Conservation (phyloP, 495 filamentous ascomycete species). For the Hyaloscypha bicolor region DNA sequence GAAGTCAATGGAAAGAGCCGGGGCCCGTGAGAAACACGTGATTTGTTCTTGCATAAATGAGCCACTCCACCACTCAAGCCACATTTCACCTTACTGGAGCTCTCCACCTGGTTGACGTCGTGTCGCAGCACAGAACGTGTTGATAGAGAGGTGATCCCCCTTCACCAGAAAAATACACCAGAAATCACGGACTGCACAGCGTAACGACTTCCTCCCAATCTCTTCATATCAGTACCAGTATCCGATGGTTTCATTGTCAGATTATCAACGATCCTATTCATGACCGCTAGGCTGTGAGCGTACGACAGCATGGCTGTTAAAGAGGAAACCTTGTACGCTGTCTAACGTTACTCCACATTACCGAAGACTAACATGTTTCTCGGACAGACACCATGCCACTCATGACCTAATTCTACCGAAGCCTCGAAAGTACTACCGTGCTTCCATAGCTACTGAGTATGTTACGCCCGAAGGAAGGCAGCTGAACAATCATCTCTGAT, state of each 20-base stretch:
- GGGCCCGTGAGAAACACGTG: no score
- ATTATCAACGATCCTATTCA: neutral
- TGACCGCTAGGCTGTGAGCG: slow-evolving; percentile 14
- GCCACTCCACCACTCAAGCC: no score
- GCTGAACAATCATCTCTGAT: neutral
- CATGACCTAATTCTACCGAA: slow-evolving; percentile 61
- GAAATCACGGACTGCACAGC: no score
- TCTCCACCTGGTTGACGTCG: no score
- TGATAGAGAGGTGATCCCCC: no score
- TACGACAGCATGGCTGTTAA: slow-evolving; percentile 49
- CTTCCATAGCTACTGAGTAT: slow-evolving; percentile 72
- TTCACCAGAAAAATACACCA: no score
- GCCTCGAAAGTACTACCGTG: slow-evolving; percentile 74
- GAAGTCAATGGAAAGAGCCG: no score
- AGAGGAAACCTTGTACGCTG: slow-evolving; percentile 50
- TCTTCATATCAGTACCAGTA: neutral
- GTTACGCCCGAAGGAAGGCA: slow-evolving; percentile 35
- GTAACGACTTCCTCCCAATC: no score
- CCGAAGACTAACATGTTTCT: neutral
- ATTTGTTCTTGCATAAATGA: no score
- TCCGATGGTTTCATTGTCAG: neutral
- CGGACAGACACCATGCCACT: slow-evolving; percentile 38
- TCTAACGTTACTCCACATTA: neutral
- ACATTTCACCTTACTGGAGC: no score
- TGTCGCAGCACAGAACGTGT: no score